Percentiles rank a stretch among this genome's conserved stretches.
These are phyloP conservation scores for Saccharomyces hybrid DNA, from an alignment of 1,139 yeast genomes.

Conservation along the genomic window DNA sequence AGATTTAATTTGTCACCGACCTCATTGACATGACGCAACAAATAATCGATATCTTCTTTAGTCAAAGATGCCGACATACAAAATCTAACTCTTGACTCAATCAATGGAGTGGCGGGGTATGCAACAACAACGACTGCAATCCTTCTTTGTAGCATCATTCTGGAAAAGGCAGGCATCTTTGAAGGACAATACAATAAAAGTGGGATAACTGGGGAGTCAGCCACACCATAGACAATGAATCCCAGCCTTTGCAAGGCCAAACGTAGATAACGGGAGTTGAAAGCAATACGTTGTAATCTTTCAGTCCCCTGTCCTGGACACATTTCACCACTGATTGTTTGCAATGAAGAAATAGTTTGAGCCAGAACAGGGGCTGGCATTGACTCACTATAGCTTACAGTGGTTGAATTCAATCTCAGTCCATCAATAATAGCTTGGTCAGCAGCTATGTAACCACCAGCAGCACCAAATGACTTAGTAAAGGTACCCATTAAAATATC, in stretches of 20 bases:
- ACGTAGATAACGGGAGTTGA: conserved; percentile 87
- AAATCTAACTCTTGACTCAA: conserved; percentile 82
- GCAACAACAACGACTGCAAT: conserved; percentile 96
- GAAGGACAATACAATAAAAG: conserved; percentile 80
- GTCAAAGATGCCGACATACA: conserved; percentile 91
- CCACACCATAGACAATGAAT: conserved; percentile 88
- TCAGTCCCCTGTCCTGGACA: conserved; percentile 92
- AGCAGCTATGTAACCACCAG: conserved; percentile 94
- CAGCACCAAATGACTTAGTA: conserved; percentile 96
- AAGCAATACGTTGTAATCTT: conserved; percentile 87
- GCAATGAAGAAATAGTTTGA: conserved; percentile 77
- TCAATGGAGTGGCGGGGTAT: conserved; percentile 94
- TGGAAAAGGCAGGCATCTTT: conserved; percentile 87
- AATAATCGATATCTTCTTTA: conserved; percentile 83
- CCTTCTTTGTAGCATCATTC: conserved; percentile 68
- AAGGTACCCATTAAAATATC: conserved; percentile 96
- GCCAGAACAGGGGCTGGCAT: conserved; percentile 86
- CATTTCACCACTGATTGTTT: conserved; percentile 69
- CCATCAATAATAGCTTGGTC: conserved; percentile 60
- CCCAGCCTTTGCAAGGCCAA: conserved; percentile 88
- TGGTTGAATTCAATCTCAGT: conserved; percentile 64
- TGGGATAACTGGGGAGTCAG: conserved; percentile 95
- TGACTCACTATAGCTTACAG: conserved; percentile 74
- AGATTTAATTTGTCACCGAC: conserved; percentile 72
- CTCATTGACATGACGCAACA: conserved; percentile 64